phyloP scores from a whole-genome alignment of 495 filamentous ascomycete species.

The Penicillium cinerascens region DNA sequence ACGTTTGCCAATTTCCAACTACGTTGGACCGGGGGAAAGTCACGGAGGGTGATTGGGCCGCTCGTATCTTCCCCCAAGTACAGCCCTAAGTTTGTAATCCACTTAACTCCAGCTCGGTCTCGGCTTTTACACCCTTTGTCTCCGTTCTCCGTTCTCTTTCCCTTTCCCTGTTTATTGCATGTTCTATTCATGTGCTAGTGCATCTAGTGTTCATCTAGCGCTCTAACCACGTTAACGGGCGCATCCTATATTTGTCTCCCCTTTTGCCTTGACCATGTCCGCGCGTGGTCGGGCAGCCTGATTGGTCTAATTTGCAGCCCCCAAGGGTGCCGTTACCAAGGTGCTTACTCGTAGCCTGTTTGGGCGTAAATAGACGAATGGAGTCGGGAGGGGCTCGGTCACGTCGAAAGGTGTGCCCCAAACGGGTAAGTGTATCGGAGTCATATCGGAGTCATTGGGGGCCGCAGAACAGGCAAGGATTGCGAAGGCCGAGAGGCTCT shows the following conservation, averaged over 20 bases:
- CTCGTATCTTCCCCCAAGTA: slow-evolving; percentile 8
- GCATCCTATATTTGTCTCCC: neutral
- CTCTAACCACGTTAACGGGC: no score
- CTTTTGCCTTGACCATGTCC: neutral
- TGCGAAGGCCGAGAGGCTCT: neutral
- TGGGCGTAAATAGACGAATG: neutral
- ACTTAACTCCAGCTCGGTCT: slow-evolving; percentile 1
- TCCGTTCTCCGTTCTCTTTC: no score
- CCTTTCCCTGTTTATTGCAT: no score
- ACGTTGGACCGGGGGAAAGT: neutral
- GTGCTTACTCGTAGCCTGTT: slow-evolving; percentile 13
- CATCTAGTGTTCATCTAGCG: no score
- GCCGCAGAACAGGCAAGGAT: neutral
- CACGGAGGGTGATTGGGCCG: slow-evolving; percentile 7
- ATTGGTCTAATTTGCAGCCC: slow-evolving; percentile 20
- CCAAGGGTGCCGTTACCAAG: slow-evolving; percentile 12
- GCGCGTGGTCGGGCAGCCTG: slow-evolving; percentile 6
- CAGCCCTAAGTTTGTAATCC: slow-evolving; percentile 12
- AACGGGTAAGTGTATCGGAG: neutral
- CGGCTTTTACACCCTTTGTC: neutral
- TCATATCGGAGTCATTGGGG: neutral
- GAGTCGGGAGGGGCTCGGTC: neutral
- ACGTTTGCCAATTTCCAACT: slow-evolving; percentile 9
- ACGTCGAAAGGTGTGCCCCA: neutral
- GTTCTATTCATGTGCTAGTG: no score